phyloP scores from a whole-genome alignment of 176 grass and related monocot species.

The Stipa capillata region DNA sequence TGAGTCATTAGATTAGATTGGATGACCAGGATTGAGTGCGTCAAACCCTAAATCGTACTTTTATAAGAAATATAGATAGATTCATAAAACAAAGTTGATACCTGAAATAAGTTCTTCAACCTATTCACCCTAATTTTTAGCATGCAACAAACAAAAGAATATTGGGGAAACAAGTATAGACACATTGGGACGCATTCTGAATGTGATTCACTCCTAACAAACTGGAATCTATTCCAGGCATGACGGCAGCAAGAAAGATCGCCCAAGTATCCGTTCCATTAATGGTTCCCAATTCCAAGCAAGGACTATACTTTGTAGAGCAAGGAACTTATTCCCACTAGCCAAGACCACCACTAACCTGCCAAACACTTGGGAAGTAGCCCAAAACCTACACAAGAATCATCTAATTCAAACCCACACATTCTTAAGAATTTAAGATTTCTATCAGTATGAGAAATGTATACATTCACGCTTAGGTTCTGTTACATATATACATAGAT shows the following conservation, averaged over 20 bases:
- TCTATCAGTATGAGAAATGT: neutral
- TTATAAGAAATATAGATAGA: no score
- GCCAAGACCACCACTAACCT: neutral
- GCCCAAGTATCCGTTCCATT: slow-evolving; percentile 16
- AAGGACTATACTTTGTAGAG: slow-evolving; percentile 8
- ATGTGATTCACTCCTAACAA: slow-evolving; percentile 7
- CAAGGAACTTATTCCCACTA: slow-evolving; percentile 19
- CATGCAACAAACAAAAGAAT: neutral
- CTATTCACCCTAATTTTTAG: neutral
- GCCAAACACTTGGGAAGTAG: neutral
- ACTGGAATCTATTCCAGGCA: slow-evolving; percentile 8
- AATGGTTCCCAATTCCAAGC: slow-evolving; percentile 3
- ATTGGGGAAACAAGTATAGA: neutral
- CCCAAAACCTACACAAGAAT: slow-evolving; percentile 8
- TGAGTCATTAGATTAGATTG: no score
- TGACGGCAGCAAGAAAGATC: slow-evolving; percentile 16
- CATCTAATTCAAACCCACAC: neutral
- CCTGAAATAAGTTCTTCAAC: neutral
- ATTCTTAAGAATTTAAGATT: neutral
- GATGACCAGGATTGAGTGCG: no score
- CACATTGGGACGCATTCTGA: neutral
- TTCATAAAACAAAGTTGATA: neutral
- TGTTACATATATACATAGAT: neutral
- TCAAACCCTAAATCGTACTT: no score
- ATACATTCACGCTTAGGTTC: neutral